Percentiles rank a stretch among this genome's conserved stretches.
These are phyloP conservation scores for Paramyrothecium sp. DNA, from an alignment of 2,329 filamentous ascomycete species.

Conservation along the genomic window DNA sequence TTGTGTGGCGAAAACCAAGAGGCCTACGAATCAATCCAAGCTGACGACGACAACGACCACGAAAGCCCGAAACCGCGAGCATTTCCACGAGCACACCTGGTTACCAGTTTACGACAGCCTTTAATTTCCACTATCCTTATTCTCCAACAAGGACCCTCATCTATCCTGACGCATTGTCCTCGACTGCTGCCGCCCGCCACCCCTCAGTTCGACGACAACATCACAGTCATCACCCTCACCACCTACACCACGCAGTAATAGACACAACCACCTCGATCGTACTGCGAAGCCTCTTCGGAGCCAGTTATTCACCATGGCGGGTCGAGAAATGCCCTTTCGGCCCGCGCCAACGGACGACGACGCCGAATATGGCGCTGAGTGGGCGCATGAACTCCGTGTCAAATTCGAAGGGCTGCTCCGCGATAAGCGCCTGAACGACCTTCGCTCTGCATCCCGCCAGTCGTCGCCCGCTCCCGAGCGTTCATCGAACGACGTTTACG, in stretches of 20 bases:
- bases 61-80: constrained; percentile 1
- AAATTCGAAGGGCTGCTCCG: constrained; percentile 86
- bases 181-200: neutral
- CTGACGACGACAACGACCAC: constrained; percentile 24
- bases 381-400: constrained; percentile 75
- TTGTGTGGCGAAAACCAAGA: constrained; percentile 12
- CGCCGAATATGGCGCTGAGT: constrained; percentile 63
- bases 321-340: constrained; percentile 32
- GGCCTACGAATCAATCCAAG: constrained; percentile 21
- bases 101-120: neutral
- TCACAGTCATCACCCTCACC: constrained; percentile 1
- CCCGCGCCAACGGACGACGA: constrained; percentile 23
- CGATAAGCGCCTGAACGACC: constrained; percentile 82
- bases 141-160: neutral
- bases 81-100: constrained; percentile 1
- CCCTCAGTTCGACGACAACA: constrained; percentile 3
- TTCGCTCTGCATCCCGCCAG: constrained; percentile 54
- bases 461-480: constrained; percentile 55
- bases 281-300: neutral
- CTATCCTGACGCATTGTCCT: neutral
- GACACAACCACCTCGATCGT: neutral
- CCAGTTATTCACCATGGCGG: constrained; percentile 31
- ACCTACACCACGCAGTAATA: neutral
- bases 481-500: constrained; percentile 43
- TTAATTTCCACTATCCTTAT: neutral